Conservation (phyloP, 169 alveolate species). For the Cardiosporidium cionae region DNA sequence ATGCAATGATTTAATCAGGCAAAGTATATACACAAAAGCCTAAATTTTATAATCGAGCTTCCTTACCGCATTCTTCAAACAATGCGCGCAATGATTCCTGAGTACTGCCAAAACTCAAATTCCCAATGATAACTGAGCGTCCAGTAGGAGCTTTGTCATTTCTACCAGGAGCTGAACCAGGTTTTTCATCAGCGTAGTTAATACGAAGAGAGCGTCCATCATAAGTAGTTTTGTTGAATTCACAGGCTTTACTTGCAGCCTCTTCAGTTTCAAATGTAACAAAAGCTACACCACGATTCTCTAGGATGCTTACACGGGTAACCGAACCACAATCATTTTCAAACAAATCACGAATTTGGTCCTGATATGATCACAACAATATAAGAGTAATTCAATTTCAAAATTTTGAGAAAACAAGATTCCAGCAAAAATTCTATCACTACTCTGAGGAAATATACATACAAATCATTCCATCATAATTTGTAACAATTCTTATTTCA, state of each 20-base stretch:
- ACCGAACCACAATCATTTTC: slow-evolving; percentile 77
- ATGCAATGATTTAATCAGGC: not conserved
- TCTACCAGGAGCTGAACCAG: slow-evolving; percentile 37
- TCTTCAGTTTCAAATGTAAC: slow-evolving; percentile 70
- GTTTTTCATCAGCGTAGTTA: slow-evolving; percentile 68
- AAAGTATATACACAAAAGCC: not conserved
- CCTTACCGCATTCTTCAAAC: slow-evolving; percentile 60
- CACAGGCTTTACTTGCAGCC: slow-evolving; percentile 74
- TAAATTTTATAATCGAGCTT: not conserved
- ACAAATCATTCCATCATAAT: too few species aligned
- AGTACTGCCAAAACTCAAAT: slow-evolving; percentile 52
- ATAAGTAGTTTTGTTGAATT: slow-evolving; percentile 68
- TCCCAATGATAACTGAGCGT: slow-evolving; percentile 44
- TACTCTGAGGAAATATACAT: too few species aligned
- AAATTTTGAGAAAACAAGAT: too few species aligned
- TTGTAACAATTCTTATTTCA: too few species aligned
- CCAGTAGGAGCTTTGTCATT: slow-evolving; percentile 40
- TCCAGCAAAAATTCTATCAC: too few species aligned
- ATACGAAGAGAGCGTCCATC: slow-evolving; percentile 68
- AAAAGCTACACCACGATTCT: slow-evolving; percentile 77
- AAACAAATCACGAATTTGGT: slow-evolving; percentile 49
- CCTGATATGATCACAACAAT: too few species aligned
- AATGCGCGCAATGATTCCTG: slow-evolving; percentile 56
- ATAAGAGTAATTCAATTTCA: too few species aligned
- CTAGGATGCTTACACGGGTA: slow-evolving; percentile 62